A percentile compares a stretch with the other conserved stretches of the same genome.
phyloP scores from a whole-genome alignment of 352 stramenopile species.

The Phytophthora boehmeriae region DNA sequence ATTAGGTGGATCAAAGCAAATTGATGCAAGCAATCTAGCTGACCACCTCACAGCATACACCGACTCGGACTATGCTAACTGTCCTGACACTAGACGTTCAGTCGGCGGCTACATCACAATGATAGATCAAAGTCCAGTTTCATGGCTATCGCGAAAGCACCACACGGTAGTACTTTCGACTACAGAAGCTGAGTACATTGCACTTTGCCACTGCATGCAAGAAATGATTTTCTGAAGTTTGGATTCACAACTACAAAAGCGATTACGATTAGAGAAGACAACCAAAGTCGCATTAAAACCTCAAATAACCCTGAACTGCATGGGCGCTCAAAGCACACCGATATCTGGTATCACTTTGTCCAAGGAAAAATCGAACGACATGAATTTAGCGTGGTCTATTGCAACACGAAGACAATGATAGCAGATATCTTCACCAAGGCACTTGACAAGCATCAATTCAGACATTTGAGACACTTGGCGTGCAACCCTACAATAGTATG shows the following conservation, averaged over 20 bases:
- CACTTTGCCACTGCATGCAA: too few relatives aligned
- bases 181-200: too few relatives aligned
- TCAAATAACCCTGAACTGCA: conserved; percentile 35
- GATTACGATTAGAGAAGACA: conserved; percentile 35
- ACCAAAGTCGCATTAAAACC: conserved; percentile 43
- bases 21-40: conserved; percentile 3
- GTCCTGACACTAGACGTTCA: conserved; percentile 4
- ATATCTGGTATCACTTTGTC: conserved; percentile 41
- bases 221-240: conserved; percentile 9
- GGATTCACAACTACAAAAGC: conserved; percentile 1
- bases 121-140: conserved; percentile 4
- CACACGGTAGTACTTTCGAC: conserved; percentile 18
- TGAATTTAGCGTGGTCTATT: conserved; percentile 29
- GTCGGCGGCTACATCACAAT: conserved; percentile 12
- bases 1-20: conserved; percentile 2
- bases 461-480: conserved; percentile 7
- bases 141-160: conserved; percentile 15
- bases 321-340: conserved; percentile 36
- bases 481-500: conserved; percentile 1
- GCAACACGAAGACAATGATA: conserved; percentile 26
- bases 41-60: conserved; percentile 8
- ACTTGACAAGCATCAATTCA: conserved; percentile 19
- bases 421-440: conserved; percentile 43
- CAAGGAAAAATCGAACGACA: too few relatives aligned
- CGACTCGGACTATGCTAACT: conserved; percentile 17